phyloP scores from a whole-genome alignment of 1,139 yeast species.

The Ogataea hybrid region DNA sequence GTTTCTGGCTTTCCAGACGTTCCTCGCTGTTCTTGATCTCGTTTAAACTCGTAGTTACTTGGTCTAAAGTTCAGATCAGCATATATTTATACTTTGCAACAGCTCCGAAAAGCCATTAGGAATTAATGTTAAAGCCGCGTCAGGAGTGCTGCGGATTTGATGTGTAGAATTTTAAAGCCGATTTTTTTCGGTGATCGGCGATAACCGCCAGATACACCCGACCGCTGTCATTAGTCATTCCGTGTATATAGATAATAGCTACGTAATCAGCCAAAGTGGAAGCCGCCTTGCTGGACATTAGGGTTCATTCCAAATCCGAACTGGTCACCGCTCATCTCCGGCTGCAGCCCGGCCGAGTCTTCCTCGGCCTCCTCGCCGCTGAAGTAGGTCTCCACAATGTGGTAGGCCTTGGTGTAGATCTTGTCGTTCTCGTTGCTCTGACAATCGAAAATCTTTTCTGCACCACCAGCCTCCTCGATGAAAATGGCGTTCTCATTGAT shows the following conservation, averaged over 20 bases:
- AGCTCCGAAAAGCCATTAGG: background rate
- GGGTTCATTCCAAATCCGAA: constrained; percentile 78
- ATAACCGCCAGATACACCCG: background rate
- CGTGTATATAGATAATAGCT: constrained; percentile 1
- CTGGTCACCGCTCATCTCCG: constrained; percentile 73
- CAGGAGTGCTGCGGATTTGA: background rate
- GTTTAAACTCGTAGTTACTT: background rate
- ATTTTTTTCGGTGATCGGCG: background rate
- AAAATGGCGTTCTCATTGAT: constrained; percentile 85
- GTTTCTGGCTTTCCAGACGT: background rate
- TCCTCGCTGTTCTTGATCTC: background rate
- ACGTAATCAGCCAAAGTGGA: constrained; percentile 40
- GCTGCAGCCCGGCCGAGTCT: constrained; percentile 64
- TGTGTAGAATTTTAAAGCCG: background rate
- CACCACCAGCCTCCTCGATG: constrained; percentile 98
- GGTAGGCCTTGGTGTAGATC: constrained; percentile 87
- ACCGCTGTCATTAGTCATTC: constrained; percentile 1
- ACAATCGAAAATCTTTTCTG: constrained; percentile 93
- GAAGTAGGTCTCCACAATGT: constrained; percentile 88
- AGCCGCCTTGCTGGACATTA: constrained; percentile 45
- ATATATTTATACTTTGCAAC: background rate
- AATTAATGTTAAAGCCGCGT: background rate
- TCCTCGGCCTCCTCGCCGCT: constrained; percentile 73
- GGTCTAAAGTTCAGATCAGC: background rate
- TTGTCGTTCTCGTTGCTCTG: constrained; percentile 90